A percentile compares a stretch with the other conserved stretches of the same genome.
Conservation (phyloP, 2,329 filamentous ascomycete genomes). For the Dothidotthia symphoricarpi region DNA sequence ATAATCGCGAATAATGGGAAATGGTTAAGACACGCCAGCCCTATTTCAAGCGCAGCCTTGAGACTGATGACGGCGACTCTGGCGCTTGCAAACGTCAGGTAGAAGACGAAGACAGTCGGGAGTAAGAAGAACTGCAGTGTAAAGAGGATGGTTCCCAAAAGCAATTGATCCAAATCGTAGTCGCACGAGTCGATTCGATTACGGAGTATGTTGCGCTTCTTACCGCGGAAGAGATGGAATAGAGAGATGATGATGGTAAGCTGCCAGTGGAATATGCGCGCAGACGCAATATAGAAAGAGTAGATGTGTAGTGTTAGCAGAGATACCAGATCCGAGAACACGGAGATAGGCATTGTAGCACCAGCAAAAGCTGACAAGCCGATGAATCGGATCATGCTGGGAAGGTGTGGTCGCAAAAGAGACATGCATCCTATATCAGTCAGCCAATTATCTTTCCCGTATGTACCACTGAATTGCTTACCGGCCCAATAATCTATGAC, state of each 20-base stretch:
- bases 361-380: slow-evolving; percentile 94
- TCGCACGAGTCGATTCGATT: slow-evolving; percentile 99
- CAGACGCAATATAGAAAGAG: slow-evolving; percentile 95
- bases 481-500: slow-evolving; percentile 98
- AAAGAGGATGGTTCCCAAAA: slow-evolving; percentile 94
- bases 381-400: slow-evolving; percentile 84
- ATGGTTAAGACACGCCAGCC: slow-evolving; percentile 91
- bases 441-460: slow-evolving; percentile 2
- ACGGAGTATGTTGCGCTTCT: slow-evolving; percentile 94
- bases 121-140: slow-evolving; percentile 92
- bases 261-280: slow-evolving; percentile 98
- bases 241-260: slow-evolving; percentile 93
- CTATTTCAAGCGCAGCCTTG: slow-evolving; percentile 87
- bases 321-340: slow-evolving; percentile 91
- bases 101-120: slow-evolving; percentile 94
- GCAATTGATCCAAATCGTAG: slow-evolving; percentile 94
- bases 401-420: slow-evolving; percentile 74
- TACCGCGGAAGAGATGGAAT: slow-evolving; percentile 97
- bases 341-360: slow-evolving; percentile 92
- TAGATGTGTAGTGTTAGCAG: slow-evolving; percentile 94
- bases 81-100: slow-evolving; percentile 90
- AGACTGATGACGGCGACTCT: slow-evolving; percentile 92
- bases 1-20: slow-evolving; percentile 97
- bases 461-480: slow-evolving; percentile 43
- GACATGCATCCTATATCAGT: slow-evolving; percentile 65